Base-by-base conservation (phyloP, 192 early-diverging fungal genomes). In the Phlyctochytrium bullatum region DNA sequence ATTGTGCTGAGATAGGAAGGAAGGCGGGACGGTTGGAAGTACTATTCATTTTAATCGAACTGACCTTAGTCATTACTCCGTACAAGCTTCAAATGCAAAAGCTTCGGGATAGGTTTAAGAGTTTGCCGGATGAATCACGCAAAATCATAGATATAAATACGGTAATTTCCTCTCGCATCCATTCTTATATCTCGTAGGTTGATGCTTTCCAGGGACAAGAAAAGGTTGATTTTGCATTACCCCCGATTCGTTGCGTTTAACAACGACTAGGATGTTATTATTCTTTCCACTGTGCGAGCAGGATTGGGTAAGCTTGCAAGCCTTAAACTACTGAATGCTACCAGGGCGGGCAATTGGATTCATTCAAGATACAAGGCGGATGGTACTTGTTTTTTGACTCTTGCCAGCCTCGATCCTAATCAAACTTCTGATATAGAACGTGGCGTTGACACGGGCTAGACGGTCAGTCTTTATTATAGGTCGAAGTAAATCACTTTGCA, bases 141-240 rank as follows among this genome's bases (percentile, higher is more conserved):
- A 80, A 91, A 30, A 78, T 79, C 1, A 86, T 98, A 1, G 94
- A 97, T 68, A 89, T 97, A 67, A 95, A 96, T 72, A 97, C 95
- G 0, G 93, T 97, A 20, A 0, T 61, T 62, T 27, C 29, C 29
- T 4, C 24, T 52, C 24, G 32, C 50, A 6, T 23, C 40, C 20
- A 66, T 31, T 36, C 20, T 51, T 34, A 35, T 6, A 25, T 52
- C 31, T 0, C 28, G 30, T 28, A 80, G 75, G 73, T 84, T 61
- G 94, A 98, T 73, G 95, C 94, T 12, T 98, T 98, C 69, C 95
- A 98, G 78, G 96, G 95, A 3, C 92, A 96, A 75, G 95, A 97
- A 72, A 97, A 97, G 56, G 3, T 62, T 16, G 27, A 23, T 27
- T 59, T 3, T 59, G 1, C 27, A 17, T 27, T 59, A 1, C 12